phyloP scores from a whole-genome alignment of 1,284 basidiomycete genomes.

The Boletus sp. region DNA sequence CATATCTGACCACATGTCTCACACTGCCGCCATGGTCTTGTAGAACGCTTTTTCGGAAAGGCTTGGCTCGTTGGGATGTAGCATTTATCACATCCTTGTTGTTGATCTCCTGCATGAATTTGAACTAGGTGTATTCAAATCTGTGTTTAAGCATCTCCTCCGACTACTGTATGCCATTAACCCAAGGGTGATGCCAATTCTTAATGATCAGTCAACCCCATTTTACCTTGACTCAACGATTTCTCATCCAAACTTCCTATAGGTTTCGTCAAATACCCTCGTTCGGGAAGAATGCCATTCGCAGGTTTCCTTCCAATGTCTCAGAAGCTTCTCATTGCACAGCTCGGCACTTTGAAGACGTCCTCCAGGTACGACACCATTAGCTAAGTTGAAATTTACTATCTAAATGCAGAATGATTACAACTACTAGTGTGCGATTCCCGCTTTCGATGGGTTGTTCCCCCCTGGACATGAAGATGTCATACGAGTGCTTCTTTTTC shows the following conservation, averaged over 20 bases:
- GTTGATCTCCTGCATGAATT: constrained; percentile 23
- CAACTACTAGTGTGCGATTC: constrained; percentile 30
- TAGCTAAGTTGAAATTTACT: not conserved
- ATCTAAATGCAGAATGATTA: no score
- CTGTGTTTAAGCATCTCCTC: constrained; percentile 13
- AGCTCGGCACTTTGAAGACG: constrained; percentile 15
- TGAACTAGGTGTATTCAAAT: constrained; percentile 10
- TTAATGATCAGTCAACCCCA: constrained; percentile 16
- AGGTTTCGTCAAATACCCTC: not conserved
- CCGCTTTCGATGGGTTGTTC: constrained; percentile 32
- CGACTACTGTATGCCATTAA: constrained; percentile 6
- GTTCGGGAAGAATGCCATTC: constrained; percentile 9
- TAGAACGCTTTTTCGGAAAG: constrained; percentile 41
- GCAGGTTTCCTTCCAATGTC: constrained; percentile 4
- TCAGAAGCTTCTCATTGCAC: not conserved
- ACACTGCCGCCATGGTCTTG: not conserved
- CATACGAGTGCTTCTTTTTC: constrained; percentile 19
- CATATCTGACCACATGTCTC: no score
- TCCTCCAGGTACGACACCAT: constrained; percentile 13
- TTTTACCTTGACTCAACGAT: no score
- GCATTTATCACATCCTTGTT: constrained; percentile 37
- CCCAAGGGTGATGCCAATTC: not conserved
- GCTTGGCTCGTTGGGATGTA: constrained; percentile 29
- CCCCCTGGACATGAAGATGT: constrained; percentile 20
- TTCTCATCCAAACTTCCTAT: not conserved